Conservation (phyloP, 805 yeast species). For the Candida ipomoeae region DNA sequence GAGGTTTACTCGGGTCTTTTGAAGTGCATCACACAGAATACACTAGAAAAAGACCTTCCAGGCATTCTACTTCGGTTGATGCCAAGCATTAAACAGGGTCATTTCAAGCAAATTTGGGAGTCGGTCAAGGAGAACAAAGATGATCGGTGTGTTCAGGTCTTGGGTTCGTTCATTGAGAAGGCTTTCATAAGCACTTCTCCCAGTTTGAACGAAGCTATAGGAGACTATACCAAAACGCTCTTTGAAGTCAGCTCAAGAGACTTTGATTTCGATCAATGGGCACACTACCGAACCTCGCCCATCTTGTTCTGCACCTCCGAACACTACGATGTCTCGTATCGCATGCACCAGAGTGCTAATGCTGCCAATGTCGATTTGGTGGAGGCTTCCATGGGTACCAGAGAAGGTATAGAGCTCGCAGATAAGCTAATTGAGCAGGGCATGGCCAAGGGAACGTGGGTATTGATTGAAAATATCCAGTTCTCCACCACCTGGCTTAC, state of each 20-base stretch:
- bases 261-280: constrained; percentile 6
- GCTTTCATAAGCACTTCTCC: background rate
- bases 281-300: constrained; percentile 21
- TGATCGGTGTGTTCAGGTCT: background rate
- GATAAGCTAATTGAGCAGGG: constrained; percentile 48
- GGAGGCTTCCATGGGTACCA: constrained; percentile 69
- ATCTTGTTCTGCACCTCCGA: constrained; percentile 55
- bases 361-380: constrained; percentile 23
- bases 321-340: constrained; percentile 64
- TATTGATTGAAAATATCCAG: constrained; percentile 77
- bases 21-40: background rate
- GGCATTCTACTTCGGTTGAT: background rate
- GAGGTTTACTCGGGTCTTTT: background rate
- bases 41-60: background rate
- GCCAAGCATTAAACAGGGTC: background rate
- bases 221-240: background rate
- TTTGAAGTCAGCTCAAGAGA: background rate
- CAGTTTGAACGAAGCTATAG: background rate
- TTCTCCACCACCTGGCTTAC: constrained; percentile 64
- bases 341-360: constrained; percentile 44
- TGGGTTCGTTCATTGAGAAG: background rate
- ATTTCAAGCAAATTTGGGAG: background rate
- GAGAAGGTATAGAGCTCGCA: constrained; percentile 58
- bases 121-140: background rate
- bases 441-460: constrained; percentile 56